Conservation (phyloP, 2,329 filamentous ascomycete species). For the Xylaria sp. region DNA sequence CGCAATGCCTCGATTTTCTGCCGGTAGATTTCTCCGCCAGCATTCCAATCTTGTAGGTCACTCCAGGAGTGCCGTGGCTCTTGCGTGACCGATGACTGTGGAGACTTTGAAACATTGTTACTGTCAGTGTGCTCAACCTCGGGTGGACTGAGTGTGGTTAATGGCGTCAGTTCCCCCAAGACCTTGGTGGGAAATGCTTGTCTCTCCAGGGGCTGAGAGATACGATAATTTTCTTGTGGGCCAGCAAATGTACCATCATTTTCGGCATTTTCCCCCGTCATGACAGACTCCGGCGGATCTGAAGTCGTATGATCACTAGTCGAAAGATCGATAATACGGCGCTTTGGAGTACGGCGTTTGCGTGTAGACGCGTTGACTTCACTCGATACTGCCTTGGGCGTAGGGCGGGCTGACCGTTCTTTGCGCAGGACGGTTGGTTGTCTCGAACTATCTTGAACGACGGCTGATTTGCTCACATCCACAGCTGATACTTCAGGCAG, state of each 20-base stretch:
- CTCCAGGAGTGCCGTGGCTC: constrained; percentile 35
- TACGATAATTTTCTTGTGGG: constrained; percentile 39
- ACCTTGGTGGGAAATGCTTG: constrained; percentile 29
- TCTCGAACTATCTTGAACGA: constrained; percentile 47
- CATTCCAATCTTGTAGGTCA: constrained; percentile 54
- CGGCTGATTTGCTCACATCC: constrained; percentile 62
- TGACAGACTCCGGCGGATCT: constrained; percentile 23
- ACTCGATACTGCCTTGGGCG: constrained; percentile 48
- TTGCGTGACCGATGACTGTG: constrained; percentile 31
- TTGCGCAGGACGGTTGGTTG: constrained; percentile 54
- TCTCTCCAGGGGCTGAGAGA: constrained; percentile 39
- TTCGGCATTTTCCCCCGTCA: constrained; percentile 23
- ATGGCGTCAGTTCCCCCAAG: constrained; percentile 33
- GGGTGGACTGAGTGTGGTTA: constrained; percentile 26
- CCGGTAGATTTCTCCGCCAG: constrained; percentile 72
- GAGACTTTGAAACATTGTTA: constrained; percentile 32
- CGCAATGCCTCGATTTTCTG: constrained; percentile 83
- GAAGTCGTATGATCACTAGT: constrained; percentile 40
- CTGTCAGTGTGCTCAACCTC: constrained; percentile 39
- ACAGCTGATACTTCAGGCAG: constrained; percentile 57
- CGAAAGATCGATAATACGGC: constrained; percentile 60
- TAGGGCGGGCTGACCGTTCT: constrained; percentile 44
- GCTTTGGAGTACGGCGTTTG: constrained; percentile 54
- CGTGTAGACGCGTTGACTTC: constrained; percentile 57
- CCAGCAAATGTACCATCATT: constrained; percentile 17